A percentile compares a stretch with the other conserved stretches of the same genome.
phyloP scores from a whole-genome alignment of 176 grass and related monocot genomes.

The Aegilops bicornis region DNA sequence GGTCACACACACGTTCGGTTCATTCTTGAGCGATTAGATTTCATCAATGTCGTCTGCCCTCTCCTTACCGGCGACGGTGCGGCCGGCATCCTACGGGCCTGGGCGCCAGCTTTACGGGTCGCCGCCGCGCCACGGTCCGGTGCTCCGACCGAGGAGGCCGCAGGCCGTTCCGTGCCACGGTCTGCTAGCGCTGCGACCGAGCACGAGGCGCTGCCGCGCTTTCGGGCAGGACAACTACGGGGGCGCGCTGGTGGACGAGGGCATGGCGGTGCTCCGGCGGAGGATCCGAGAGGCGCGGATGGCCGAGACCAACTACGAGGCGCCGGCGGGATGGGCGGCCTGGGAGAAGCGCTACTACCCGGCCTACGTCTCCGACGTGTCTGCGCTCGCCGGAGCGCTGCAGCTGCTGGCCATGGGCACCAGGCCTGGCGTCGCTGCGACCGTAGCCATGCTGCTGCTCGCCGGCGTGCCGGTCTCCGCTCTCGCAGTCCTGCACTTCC shows the following conservation, averaged over 20 bases:
- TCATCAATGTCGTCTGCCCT: neutral
- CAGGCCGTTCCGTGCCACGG: neutral
- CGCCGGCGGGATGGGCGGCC: constrained; percentile 47
- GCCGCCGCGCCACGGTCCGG: neutral
- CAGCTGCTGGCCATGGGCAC: constrained; percentile 57
- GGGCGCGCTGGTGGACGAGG: constrained; percentile 53
- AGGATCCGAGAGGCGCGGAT: constrained; percentile 60
- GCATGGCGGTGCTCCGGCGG: constrained; percentile 67
- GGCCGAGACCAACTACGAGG: constrained; percentile 61
- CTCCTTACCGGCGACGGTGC: neutral
- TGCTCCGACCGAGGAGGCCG: neutral
- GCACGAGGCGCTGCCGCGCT: neutral
- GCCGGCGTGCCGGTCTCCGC: constrained; percentile 58
- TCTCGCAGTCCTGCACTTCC: constrained; percentile 26
- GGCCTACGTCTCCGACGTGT: constrained; percentile 62
- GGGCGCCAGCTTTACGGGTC: constrained; percentile 14
- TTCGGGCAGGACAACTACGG: constrained; percentile 26
- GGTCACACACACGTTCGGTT: neutral
- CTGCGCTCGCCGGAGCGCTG: constrained; percentile 40
- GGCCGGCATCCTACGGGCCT: neutral
- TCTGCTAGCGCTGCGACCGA: neutral
- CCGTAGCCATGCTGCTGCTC: constrained; percentile 15
- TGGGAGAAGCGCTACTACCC: constrained; percentile 81
- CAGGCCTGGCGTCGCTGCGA: constrained; percentile 48
- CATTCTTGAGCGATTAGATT: neutral